Conservation (phyloP, 306 rosid species). For the Abrus pulchellus region DNA sequence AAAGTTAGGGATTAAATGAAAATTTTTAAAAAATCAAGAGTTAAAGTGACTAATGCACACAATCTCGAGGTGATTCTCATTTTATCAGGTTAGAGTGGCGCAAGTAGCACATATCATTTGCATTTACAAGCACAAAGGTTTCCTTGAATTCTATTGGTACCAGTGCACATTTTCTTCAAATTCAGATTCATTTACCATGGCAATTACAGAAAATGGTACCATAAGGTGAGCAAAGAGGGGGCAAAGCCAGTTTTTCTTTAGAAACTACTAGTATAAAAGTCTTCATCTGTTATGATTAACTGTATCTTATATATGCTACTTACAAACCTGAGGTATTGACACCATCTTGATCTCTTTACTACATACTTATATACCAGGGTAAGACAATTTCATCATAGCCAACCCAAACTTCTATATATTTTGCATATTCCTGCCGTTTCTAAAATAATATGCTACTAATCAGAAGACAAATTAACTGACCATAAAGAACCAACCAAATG, state of each 20-base stretch:
- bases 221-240: not conserved
- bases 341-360: constrained; percentile 7
- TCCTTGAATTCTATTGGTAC: not conserved
- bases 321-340: constrained; percentile 31
- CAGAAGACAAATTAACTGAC: constrained; percentile 32
- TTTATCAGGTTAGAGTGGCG: too few relatives aligned
- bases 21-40: too few relatives aligned
- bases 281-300: constrained; percentile 33
- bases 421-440: constrained; percentile 41
- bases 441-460: constrained; percentile 44
- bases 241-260: not conserved
- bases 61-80: too few relatives aligned
- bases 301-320: constrained; percentile 30
- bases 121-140: too few relatives aligned
- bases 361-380: constrained; percentile 33
- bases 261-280: constrained; percentile 34
- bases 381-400: constrained; percentile 33
- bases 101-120: too few relatives aligned
- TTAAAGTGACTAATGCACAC: too few relatives aligned
- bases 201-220: not conserved
- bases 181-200: not conserved
- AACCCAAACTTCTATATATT: constrained; percentile 38
- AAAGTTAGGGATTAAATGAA: too few relatives aligned
- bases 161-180: constrained; percentile 17
- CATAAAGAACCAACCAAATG: constrained; percentile 42